A percentile compares a stretch with the other conserved stretches of the same genome.
Evolutionary conservation across 1,139 yeast species (phyloP).

Genomic region (Nadsonia starkeyi-henricii): DNA sequence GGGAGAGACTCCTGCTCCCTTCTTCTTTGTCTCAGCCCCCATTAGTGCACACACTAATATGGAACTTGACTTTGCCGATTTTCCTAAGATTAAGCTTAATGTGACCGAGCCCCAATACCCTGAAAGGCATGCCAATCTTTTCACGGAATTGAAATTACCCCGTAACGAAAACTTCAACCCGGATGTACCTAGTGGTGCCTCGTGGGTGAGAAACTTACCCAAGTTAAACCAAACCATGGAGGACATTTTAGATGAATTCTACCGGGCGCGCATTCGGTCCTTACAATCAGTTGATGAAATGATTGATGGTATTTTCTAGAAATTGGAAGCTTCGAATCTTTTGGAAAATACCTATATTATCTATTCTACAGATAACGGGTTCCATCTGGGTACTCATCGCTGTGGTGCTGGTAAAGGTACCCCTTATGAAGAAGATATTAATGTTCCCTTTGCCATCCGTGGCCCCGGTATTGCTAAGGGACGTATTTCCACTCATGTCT

Average conservation of each 20-base stretch:
- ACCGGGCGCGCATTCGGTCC: conserved; percentile 6
- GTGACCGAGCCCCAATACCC: conserved; percentile 3
- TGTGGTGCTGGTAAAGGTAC: conserved; percentile 6
- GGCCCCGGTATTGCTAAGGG: conserved; percentile 6
- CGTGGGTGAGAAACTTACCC: background rate
- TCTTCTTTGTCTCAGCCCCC: conserved; percentile 6
- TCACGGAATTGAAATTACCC: conserved; percentile 6
- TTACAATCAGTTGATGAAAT: conserved; percentile 8
- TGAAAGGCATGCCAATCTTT: conserved; percentile 5
- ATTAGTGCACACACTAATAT: conserved; percentile 5
- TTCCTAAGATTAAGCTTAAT: too few relatives aligned
- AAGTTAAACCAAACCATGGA: background rate
- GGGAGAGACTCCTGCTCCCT: conserved; percentile 2
- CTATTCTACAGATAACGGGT: conserved; percentile 8
- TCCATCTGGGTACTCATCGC: conserved; percentile 7
- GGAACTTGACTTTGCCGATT: too few relatives aligned
- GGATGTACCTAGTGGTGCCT: conserved; percentile 4
- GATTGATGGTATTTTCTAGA: conserved; percentile 3
- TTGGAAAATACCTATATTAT: conserved; percentile 7
- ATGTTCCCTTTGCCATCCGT: conserved; percentile 6
- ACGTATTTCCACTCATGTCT: background rate
- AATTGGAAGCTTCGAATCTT: conserved; percentile 4
- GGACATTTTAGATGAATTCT: conserved; percentile 4
- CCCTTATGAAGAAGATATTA: conserved; percentile 7
- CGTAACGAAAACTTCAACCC: conserved; percentile 7